Base-by-base conservation (phyloP, 1,284 basidiomycete species). In the Termitomyces sp. region DNA sequence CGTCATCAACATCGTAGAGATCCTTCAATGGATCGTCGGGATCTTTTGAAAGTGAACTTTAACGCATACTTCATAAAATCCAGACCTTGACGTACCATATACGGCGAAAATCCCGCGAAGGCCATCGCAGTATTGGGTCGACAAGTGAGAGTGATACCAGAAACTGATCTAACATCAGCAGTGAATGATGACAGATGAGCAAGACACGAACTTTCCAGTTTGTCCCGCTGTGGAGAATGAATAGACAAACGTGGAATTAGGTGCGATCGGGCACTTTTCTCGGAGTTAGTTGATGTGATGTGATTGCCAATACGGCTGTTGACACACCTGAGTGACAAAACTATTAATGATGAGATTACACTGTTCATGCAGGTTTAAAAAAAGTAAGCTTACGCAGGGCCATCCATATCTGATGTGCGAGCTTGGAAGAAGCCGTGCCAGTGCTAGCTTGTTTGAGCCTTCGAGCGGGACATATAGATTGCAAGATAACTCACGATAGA, bases 1-100 rank as follows among this genome's bases (percentile, higher is more conserved):
- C 74, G 58, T 79, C 66, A 54, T 81, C 79, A 7, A 79, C 63
- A 53, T 81, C 78, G 54, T 79, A 80, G 26, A 77, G 54, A 49
- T 57, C 36, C 28, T 30, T 34, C 13, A 58, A 46, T 2, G 66
- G 66, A 48, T 67, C 66, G 13, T 65, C 5, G 4, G 60, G 60
- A 54, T 62, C 58, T 58, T 39, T 30, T 31, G 13, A 13, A 21
- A 24, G 6, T 41, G 19, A 43, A 19, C 15, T 34, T 15, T 5
- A 3, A 31, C 8, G 40, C 31, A 51, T 34, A 21, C 3, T 46
- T 15, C 12, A 17, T 33, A 13, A 9, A 28, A 10, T 33, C 2
- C 21, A n/a, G 15, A 41, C 21, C 5, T 26, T 34, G 70, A 70
- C 5, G 68, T 21, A 62, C 76, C 75, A 54, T 79, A 77, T 39